Evolutionary conservation across 2,329 filamentous ascomycete species (phyloP).

Genomic region (Aspergillus phoenicis): DNA sequence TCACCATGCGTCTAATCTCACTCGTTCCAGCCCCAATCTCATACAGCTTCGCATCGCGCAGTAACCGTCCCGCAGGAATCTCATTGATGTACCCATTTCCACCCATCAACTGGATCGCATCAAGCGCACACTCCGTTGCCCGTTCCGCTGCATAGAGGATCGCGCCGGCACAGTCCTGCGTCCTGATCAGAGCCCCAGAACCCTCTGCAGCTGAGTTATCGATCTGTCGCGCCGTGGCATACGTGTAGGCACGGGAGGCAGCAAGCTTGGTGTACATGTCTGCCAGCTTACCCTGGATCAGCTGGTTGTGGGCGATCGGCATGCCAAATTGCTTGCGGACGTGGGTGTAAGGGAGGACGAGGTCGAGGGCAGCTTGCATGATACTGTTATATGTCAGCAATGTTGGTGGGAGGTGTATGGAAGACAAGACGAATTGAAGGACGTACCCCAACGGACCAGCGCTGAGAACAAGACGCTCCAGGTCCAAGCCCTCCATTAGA

Average conservation of each 20-base stretch:
- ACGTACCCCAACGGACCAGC: conserved; percentile 77
- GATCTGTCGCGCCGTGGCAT: conserved; percentile 74
- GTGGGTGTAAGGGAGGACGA: conserved; percentile 85
- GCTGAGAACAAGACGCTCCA: conserved; percentile 88
- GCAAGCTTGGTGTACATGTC: conserved; percentile 97
- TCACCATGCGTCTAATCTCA: conserved; percentile 91
- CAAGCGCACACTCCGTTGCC: conserved; percentile 78
- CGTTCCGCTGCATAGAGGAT: conserved; percentile 92
- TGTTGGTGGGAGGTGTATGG: neutral
- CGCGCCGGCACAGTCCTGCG: conserved; percentile 90
- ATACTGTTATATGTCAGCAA: conserved; percentile 51
- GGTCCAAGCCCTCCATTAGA: conserved; percentile 92
- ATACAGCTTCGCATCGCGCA: conserved; percentile 80
- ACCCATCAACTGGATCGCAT: conserved; percentile 88
- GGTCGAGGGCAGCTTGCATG: conserved; percentile 89
- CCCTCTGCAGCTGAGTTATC: conserved; percentile 65
- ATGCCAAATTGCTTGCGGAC: conserved; percentile 82
- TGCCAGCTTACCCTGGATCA: conserved; percentile 88
- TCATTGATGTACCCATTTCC: conserved; percentile 97
- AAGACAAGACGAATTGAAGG: neutral
- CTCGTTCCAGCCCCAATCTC: conserved; percentile 97
- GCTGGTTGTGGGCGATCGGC: conserved; percentile 88
- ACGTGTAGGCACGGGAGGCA: conserved; percentile 83
- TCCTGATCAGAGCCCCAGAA: conserved; percentile 59
- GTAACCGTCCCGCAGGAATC: conserved; percentile 81